Base-by-base conservation (phyloP, 202 grass and related monocot species). In the Elaeis oleifera region DNA sequence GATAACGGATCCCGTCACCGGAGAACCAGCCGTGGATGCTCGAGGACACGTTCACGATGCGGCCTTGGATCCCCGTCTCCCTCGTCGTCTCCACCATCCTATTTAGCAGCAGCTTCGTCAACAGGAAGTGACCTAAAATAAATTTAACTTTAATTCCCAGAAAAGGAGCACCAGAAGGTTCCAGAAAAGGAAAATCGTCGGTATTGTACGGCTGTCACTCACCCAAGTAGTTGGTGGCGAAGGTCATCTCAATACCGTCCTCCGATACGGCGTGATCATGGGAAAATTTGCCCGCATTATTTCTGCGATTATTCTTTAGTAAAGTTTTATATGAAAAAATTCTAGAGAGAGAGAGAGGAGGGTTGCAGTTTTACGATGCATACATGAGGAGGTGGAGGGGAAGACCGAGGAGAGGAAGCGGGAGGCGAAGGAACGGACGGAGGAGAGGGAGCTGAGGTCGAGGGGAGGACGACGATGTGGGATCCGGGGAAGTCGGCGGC, bases 211-310 rank as follows among this genome's bases (percentile, higher is more conserved):
- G 6, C 36, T 44, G 0, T 9, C 36, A 56, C 26, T 14, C 18
- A 86, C 87, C 89, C 14, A 95, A 73, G 26, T 89, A 89, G 76
- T 97, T 97, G 59, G 94, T 89, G 31, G 94, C 94, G 84, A 97
- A 97, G 48, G 87, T 92, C 94, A 92, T 97, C 83, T 97, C 92
- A 15, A 97, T 78, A 56, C 88, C 92, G 74, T 97, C 84, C 80
- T 92, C 92, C 16, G 88, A 79, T 56, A 97, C 73, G 68, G 88
- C 82, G 25, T 89, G 79, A 1, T 90, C 88, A 57, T 92, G 82
- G n/a, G 88, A 92, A 74, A 97, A 97, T 74, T 92, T 97, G 53
- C 94, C 94, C 6, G 92, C 92, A 64, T 97, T 97, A 76, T 97
- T 97, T 76, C 90, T 95, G 84, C 55, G 64, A 22, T 23, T 21